Evolutionary conservation across 2,329 filamentous ascomycete species (phyloP), one percentile per base, ranked within the genome.

Genomic region (Stromatinia cepivora): DNA sequence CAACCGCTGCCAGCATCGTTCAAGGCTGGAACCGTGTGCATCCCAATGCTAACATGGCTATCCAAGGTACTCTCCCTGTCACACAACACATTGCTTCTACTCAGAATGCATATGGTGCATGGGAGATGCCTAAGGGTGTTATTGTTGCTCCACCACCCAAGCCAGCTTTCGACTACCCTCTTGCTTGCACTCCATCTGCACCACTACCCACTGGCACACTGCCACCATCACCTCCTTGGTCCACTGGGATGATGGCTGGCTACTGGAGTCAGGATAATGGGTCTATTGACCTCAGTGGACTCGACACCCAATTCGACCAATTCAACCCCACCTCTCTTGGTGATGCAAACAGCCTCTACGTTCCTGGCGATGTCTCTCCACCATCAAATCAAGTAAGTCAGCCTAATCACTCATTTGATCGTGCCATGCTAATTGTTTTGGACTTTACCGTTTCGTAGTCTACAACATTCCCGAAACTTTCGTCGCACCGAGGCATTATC

Each of bases 241-340:
- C 48, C 39, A 48, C 28, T 66, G 64, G 64, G 48, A 66, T 66
- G 64, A 58, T 66, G 64, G 64, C 64, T 34, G 64, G 64, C 6
- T 66, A 54, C 34, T 66, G 64, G 50, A 56, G 48, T 58, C 64
- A 48, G 7, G 64, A 66, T 5, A 46, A n/a, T 3, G 39, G 39
- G 4, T 34, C 64, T 42, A 20, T 66, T 22, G 39, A 66, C 22
- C 20, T 66, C 13, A 45, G 6, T 25, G 17, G 22, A 11, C 28
- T 66, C 6, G 20, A 15, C 1, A 34, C 4, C 22, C n/a, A 17
- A 20, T 45, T 45, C n/a, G 64, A 57, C 9, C 34, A 31, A 34
- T 66, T 56, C 11, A 28, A 58, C 28, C 64, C 64, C 9, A 46
- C 25, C 13, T 45, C 39, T n/a, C 28, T 66, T n/a, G 28, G 9